phyloP scores from a whole-genome alignment of 106 monocot genomes.

The Allium fistulosum region DNA sequence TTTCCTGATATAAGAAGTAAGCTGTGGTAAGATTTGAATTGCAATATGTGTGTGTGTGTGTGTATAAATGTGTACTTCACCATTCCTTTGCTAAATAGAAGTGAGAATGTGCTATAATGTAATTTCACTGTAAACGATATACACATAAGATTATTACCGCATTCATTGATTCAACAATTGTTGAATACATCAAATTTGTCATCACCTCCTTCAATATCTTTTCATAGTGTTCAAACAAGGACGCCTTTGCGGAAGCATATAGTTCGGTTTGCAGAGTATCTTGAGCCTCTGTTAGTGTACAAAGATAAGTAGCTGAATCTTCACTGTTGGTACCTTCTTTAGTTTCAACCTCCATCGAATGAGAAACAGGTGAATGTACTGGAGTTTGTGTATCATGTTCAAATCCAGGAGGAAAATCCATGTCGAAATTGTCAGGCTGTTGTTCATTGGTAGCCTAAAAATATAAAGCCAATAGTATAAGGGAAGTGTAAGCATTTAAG shows the following conservation, averaged over 20 bases:
- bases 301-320: background rate
- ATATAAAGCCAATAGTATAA: constrained; percentile 1
- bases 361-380: constrained; percentile 7
- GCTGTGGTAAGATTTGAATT: no score
- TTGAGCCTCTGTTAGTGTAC: constrained; percentile 17
- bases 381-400: constrained; percentile 20
- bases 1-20: constrained; percentile 32
- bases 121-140: background rate
- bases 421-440: constrained; percentile 14
- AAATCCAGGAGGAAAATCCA: constrained; percentile 96
- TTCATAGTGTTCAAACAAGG: constrained; percentile 53
- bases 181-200: constrained; percentile 33
- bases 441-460: constrained; percentile 24
- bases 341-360: constrained; percentile 4
- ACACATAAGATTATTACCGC: constrained; percentile 21
- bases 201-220: constrained; percentile 56
- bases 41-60: no score
- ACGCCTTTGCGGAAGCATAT: constrained; percentile 50
- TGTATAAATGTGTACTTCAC: no score
- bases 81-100: no score
- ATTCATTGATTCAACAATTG: constrained; percentile 13
- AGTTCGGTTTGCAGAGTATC: constrained; percentile 44
- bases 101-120: no score
- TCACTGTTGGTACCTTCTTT: background rate
- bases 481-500: background rate